Base-by-base conservation (phyloP, 805 yeast genomes). In the Ogataea pignaliae region DNA sequence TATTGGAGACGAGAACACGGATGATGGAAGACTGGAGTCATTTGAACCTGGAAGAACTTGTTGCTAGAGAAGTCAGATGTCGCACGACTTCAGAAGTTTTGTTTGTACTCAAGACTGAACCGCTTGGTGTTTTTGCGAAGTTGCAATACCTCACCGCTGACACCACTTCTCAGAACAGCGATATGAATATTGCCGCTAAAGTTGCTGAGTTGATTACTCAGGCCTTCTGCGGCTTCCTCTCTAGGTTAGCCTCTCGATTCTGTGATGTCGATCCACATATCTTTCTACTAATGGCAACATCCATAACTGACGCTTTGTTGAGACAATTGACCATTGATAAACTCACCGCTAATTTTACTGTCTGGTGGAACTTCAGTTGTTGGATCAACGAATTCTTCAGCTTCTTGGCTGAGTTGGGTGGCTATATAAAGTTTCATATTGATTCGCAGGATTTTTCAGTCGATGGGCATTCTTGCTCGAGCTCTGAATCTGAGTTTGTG, bases 311-410 rank as follows among this genome's bases (percentile, higher is more conserved):
- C 7, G 70, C 80, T 12, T 76, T 83, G 15, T 63, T 81, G 34
- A 67, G 88, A 47, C 88, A 83, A 53, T 71, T 84, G 46, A 76
- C 84, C 30, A 64, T 78, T 44, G 69, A 68, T 18, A 80, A 81
- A 2, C 81, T 80, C 6, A 41, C 45, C 8, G 72, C 72, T 36
- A 75, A 83, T 2, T 82, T 85, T 57, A 81, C 80, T 10, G 76
- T 80, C 2, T 85, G 91, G 91, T 84, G 88, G 88, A 72, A 78
- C 36, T 69, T 83, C 3, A 69, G 85, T 44, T 80, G 88, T 58
- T 85, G 91, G 89, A 67, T 81, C 7, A 88, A 82, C 55, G 91
- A 85, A 55, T 84, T 78, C 72, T 66, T 83, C 47, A 73, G 73
- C 2, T 82, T 88, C 80, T 65, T 75, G 44, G 81, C 83, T 21